Conservation (phyloP, 495 filamentous ascomycete genomes). For the Podospora appendiculata region DNA sequence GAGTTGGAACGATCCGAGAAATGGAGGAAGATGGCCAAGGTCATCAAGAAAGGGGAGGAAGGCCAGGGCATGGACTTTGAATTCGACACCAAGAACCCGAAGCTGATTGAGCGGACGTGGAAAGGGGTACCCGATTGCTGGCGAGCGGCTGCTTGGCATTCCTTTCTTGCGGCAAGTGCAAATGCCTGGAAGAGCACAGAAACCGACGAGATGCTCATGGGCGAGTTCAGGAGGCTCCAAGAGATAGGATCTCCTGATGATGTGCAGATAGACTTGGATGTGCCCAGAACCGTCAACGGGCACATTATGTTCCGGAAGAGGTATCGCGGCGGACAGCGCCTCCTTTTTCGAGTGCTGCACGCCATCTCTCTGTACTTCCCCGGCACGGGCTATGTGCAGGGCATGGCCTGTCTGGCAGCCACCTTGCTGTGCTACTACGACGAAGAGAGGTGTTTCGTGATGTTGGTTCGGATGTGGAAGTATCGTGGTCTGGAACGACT, state of each 20-base stretch:
- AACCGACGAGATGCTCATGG: slow-evolving; percentile 64
- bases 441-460: slow-evolving; percentile 88
- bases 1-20: slow-evolving; percentile 85
- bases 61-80: slow-evolving; percentile 86
- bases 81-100: slow-evolving; percentile 77
- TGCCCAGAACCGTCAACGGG: slow-evolving; percentile 87
- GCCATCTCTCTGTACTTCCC: slow-evolving; percentile 84
- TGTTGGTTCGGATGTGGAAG: slow-evolving; percentile 89
- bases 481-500: slow-evolving; percentile 77
- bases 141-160: slow-evolving; percentile 89
- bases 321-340: slow-evolving; percentile 83
- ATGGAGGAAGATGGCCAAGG: slow-evolving; percentile 92
- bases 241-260: slow-evolving; percentile 76
- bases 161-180: slow-evolving; percentile 83
- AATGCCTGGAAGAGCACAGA: slow-evolving; percentile 50
- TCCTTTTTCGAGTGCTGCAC: slow-evolving; percentile 90
- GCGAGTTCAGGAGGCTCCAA: slow-evolving; percentile 60
- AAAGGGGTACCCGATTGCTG: slow-evolving; percentile 97
- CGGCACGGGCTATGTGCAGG: slow-evolving; percentile 91
- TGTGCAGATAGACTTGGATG: slow-evolving; percentile 94
- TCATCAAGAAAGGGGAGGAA: slow-evolving; percentile 35
- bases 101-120: slow-evolving; percentile 87
- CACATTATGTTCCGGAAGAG: slow-evolving; percentile 96
- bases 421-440: slow-evolving; percentile 96
- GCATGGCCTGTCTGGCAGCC: slow-evolving; percentile 90